These are phyloP conservation scores for Ensete ventricosum DNA, from an alignment of 176 grass and related monocot genomes.

Conservation along the genomic window DNA sequence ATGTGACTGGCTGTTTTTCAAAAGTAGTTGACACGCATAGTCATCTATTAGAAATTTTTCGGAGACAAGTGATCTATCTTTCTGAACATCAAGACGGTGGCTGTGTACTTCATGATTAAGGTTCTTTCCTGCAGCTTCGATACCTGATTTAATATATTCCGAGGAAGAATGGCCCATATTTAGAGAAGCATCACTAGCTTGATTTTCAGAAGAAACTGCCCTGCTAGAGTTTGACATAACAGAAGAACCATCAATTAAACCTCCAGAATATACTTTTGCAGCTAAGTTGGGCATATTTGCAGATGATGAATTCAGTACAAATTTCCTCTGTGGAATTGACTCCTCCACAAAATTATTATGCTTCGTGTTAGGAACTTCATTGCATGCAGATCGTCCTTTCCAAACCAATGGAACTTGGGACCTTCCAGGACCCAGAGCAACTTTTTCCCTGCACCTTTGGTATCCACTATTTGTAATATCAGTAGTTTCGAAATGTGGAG, in stretches of 20 bases:
- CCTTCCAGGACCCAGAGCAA: conserved; percentile 48
- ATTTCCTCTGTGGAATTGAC: conserved; percentile 46
- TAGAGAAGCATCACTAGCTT: conserved; percentile 33
- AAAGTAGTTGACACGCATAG: conserved; percentile 26
- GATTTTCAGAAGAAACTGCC: conserved; percentile 42
- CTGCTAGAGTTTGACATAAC: conserved; percentile 27
- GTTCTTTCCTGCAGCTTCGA: conserved; percentile 11
- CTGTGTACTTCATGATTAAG: conserved; percentile 36
- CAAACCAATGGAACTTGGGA: conserved; percentile 74
- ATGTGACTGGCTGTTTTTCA: conserved; percentile 30
- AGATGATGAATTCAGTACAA: conserved; percentile 51
- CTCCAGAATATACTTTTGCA: conserved; percentile 37
- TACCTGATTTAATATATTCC: conserved; percentile 11
- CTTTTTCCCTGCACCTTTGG: conserved; percentile 68
- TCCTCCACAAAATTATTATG: conserved; percentile 62
- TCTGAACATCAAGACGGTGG: conserved; percentile 28
- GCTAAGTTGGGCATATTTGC: conserved; percentile 47
- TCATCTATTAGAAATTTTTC: conserved; percentile 36
- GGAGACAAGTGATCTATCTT: conserved; percentile 16
- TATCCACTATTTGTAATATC: conserved; percentile 57
- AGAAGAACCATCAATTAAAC: conserved; percentile 30
- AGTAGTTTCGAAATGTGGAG: conserved; percentile 37
- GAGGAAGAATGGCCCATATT: conserved; percentile 14
- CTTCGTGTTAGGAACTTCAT: conserved; percentile 86
- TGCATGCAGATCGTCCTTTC: conserved; percentile 96